phyloP scores from a whole-genome alignment of 768 basidiomycete genomes.

The Auriscalpium vulgare region DNA sequence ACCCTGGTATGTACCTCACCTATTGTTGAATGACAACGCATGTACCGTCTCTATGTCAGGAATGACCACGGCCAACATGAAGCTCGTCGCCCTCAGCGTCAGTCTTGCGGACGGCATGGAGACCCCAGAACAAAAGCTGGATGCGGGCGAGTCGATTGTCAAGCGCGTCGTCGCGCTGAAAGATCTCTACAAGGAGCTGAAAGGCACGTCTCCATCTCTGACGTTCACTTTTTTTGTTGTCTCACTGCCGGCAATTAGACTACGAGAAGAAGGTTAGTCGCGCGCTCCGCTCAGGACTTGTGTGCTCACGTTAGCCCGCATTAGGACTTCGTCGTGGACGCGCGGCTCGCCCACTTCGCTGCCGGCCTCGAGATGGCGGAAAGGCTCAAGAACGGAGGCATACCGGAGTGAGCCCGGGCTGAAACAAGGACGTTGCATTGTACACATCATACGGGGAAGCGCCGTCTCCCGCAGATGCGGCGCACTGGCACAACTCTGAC shows the following conservation, averaged over 20 bases:
- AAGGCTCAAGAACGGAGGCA: background rate
- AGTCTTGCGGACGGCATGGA: slow-evolving; percentile 58
- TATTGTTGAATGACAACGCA: background rate
- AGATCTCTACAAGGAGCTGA: slow-evolving; percentile 53
- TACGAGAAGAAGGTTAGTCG: slow-evolving; percentile 49
- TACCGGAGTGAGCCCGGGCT: background rate
- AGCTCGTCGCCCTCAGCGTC: slow-evolving; percentile 69
- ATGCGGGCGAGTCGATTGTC: slow-evolving; percentile 81
- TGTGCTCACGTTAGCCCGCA: too few species aligned
- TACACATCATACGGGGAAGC: too few species aligned
- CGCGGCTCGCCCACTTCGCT: slow-evolving; percentile 70
- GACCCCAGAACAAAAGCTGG: slow-evolving; percentile 66
- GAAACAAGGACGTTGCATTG: too few species aligned
- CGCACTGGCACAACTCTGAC: too few species aligned
- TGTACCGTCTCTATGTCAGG: slow-evolving; percentile 34
- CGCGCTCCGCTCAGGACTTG: too few species aligned
- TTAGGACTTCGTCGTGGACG: slow-evolving; percentile 56
- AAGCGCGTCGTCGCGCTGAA: slow-evolving; percentile 61
- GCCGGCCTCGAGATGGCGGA: slow-evolving; percentile 49
- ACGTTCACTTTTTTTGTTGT: background rate
- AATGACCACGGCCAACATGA: slow-evolving; percentile 93
- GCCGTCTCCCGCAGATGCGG: too few species aligned
- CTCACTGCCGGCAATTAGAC: slow-evolving; percentile 27
- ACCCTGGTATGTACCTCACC: slow-evolving; percentile 51
- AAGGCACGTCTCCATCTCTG: slow-evolving; percentile 32